A percentile compares a stretch with the other conserved stretches of the same genome.
These are phyloP conservation scores for Astragalus glycyphyllos DNA, from an alignment of 306 rosid genomes.

Conservation along the genomic window DNA sequence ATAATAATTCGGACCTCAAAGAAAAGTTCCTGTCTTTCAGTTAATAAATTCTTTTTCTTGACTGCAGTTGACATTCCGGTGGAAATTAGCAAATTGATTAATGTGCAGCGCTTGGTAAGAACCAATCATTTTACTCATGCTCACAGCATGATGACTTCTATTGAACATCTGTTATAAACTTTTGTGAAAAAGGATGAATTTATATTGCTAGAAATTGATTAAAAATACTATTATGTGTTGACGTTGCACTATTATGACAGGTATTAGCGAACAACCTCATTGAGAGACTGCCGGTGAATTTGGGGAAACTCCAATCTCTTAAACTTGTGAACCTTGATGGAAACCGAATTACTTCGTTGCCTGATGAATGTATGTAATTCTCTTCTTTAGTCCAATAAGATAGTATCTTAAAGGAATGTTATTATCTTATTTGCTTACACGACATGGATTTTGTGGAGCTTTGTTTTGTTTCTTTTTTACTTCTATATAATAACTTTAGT, in stretches of 20 bases:
- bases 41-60: constrained; percentile 29
- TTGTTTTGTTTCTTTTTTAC: not conserved
- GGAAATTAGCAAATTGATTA: constrained; percentile 75
- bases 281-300: constrained; percentile 78
- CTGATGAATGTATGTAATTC: constrained; percentile 98
- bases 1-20: constrained; percentile 8
- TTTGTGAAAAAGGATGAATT: too few species aligned
- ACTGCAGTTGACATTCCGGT: constrained; percentile 82
- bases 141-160: constrained; percentile 12
- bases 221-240: constrained; percentile 13
- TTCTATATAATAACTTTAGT: constrained; percentile 37
- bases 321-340: constrained; percentile 85
- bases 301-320: constrained; percentile 91
- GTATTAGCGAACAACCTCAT: constrained; percentile 80
- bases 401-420: constrained; percentile 7
- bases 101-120: constrained; percentile 88
- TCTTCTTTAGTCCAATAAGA: constrained; percentile 58
- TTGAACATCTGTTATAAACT: not conserved
- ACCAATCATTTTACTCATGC: constrained; percentile 33
- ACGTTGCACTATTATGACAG: constrained; percentile 56
- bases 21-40: not conserved
- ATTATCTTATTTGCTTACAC: constrained; percentile 32
- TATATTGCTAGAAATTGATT: constrained; percentile 24
- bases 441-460: constrained; percentile 16
- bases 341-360: constrained; percentile 80